A percentile compares a stretch with the other conserved stretches of the same genome.
These are phyloP conservation scores for Selaginella moellendorffii DNA, from an alignment of 75 land plant species.

Conservation along the genomic window DNA sequence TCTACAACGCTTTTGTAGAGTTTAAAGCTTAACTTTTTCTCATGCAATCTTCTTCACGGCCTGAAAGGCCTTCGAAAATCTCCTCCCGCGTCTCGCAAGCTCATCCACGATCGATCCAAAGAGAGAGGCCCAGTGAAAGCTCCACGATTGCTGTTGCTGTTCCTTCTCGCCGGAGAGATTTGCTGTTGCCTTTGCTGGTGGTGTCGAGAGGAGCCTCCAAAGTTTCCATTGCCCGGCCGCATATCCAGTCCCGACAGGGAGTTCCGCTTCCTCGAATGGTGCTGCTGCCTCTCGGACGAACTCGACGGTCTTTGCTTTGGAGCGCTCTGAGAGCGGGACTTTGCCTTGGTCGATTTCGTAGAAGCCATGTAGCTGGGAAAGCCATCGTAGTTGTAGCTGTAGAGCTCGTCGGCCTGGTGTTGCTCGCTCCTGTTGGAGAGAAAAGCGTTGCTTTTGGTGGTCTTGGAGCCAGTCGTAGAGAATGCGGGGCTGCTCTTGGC, in stretches of 20 bases:
- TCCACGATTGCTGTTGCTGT: too few relatives aligned
- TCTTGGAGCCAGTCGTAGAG: conserved; percentile 18
- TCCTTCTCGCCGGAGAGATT: neutral
- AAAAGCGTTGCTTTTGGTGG: conserved; percentile 7
- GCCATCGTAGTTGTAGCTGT: conserved; percentile 14
- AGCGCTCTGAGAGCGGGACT: conserved; percentile 56
- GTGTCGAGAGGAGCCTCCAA: neutral
- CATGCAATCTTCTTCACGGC: too few relatives aligned
- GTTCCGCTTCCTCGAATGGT: conserved; percentile 10
- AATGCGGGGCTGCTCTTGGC: conserved; percentile 11
- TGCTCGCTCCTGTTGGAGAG: conserved; percentile 44
- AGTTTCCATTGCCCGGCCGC: neutral
- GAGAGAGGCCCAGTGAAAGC: neutral
- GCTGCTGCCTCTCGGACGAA: conserved; percentile 19
- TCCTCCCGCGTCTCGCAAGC: neutral
- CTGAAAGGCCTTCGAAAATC: neutral
- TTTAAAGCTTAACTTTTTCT: too few relatives aligned
- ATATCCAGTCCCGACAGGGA: conserved; percentile 10
- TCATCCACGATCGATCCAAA: neutral
- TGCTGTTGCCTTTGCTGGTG: neutral
- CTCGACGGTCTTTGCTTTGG: conserved; percentile 51
- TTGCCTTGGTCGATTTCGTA: conserved; percentile 65
- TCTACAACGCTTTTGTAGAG: too few relatives aligned
- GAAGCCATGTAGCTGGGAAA: conserved; percentile 65
- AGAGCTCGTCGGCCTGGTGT: conserved; percentile 28